Evolutionary conservation across 2,329 filamentous ascomycete genomes (phyloP).

Genomic region (Sarocladiaceae sp.): DNA sequence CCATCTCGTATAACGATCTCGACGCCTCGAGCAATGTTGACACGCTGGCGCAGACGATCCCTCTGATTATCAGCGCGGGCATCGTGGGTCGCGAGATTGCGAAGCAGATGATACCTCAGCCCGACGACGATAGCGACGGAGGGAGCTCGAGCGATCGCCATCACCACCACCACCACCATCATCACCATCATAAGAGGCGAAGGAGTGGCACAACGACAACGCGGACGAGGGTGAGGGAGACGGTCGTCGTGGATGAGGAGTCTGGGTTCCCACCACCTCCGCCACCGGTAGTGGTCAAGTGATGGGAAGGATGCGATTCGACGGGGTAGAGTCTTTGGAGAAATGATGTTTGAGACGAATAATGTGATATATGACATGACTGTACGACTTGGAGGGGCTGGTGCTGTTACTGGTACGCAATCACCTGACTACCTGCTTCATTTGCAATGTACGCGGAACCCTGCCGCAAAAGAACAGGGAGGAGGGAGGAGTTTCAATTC

Average conservation of each 20-base stretch:
- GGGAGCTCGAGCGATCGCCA: neutral
- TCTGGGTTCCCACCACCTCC: neutral
- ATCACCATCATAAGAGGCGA: slow-evolving; percentile 3
- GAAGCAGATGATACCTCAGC: slow-evolving; percentile 2
- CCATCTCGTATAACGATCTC: slow-evolving; percentile 27
- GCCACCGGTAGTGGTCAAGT: neutral
- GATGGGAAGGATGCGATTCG: neutral
- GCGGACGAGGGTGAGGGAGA: slow-evolving; percentile 3
- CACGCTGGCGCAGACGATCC: slow-evolving; percentile 24
- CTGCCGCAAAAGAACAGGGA: too few relatives aligned
- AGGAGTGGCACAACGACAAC: neutral
- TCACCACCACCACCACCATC: slow-evolving; percentile 6
- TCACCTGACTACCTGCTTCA: too few relatives aligned
- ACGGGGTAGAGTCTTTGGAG: too few relatives aligned
- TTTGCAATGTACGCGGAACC: too few relatives aligned
- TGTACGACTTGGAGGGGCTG: neutral
- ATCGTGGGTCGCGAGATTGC: slow-evolving; percentile 14
- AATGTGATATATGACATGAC: slow-evolving; percentile 1
- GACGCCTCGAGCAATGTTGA: slow-evolving; percentile 17
- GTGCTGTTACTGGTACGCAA: too few relatives aligned
- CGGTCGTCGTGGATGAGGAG: slow-evolving; percentile 1
- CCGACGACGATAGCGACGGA: slow-evolving; percentile 2
- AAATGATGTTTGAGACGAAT: neutral
- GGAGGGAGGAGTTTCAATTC: too few relatives aligned
- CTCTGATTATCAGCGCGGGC: slow-evolving; percentile 24